phyloP scores from a whole-genome alignment of 495 filamentous ascomycete genomes.

The Trichocladium antarcticum region DNA sequence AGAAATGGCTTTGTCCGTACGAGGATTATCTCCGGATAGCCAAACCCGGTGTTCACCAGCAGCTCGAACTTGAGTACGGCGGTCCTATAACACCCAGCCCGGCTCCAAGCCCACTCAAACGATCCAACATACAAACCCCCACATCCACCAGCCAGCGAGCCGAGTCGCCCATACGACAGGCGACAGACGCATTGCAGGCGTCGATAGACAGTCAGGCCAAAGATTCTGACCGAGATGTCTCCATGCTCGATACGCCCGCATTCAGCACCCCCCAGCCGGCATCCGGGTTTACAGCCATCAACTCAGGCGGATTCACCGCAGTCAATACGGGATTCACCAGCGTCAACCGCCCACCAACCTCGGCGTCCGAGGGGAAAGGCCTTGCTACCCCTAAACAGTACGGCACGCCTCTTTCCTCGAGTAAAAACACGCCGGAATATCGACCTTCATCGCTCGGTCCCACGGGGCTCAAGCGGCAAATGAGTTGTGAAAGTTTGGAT shows the following conservation, averaged over 20 bases:
- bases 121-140: slow-evolving; percentile 57
- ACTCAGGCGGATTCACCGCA: slow-evolving; percentile 36
- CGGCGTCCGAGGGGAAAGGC: slow-evolving; percentile 25
- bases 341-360: slow-evolving; percentile 45
- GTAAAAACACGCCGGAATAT: slow-evolving; percentile 50
- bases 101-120: slow-evolving; percentile 73
- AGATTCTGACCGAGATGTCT: slow-evolving; percentile 38
- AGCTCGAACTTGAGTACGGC: slow-evolving; percentile 85
- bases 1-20: slow-evolving; percentile 90
- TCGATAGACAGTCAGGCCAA: slow-evolving; percentile 45
- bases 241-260: slow-evolving; percentile 44
- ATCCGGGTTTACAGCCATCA: slow-evolving; percentile 70
- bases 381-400: slow-evolving; percentile 36
- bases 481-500: slow-evolving; percentile 61
- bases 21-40: slow-evolving; percentile 88
- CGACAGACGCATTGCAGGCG: slow-evolving; percentile 55
- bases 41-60: slow-evolving; percentile 94
- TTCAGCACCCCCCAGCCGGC: slow-evolving; percentile 32
- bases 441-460: slow-evolving; percentile 41
- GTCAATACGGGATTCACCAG: slow-evolving; percentile 63
- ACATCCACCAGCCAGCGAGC: slow-evolving; percentile 53
- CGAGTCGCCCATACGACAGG: slow-evolving; percentile 60
- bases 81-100: slow-evolving; percentile 92
- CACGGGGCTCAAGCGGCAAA: slow-evolving; percentile 63
- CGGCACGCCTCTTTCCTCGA: slow-evolving; percentile 43